Evolutionary conservation across 345 rosid genomes (phyloP).

Genomic region (Litchi chinensis): DNA sequence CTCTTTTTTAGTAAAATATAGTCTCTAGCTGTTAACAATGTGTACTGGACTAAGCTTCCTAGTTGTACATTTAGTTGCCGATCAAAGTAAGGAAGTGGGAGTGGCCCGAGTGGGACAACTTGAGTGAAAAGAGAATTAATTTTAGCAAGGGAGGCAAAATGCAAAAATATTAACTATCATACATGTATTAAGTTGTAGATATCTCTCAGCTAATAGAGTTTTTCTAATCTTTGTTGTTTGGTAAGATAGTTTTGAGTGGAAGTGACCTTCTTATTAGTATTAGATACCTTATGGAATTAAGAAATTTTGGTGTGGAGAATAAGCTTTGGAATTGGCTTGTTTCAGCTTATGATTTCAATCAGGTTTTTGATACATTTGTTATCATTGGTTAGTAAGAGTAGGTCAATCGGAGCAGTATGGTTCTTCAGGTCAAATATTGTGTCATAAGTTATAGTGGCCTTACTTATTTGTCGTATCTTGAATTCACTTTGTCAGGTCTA

Average conservation of each 20-base stretch:
- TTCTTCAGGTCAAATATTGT: background rate
- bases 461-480: constrained; percentile 16
- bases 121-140: background rate
- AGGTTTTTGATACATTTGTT: background rate
- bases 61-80: background rate
- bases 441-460: background rate
- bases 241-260: background rate
- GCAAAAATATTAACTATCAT: background rate
- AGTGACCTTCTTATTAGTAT: background rate
- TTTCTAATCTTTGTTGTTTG: background rate
- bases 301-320: background rate
- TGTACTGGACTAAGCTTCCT: background rate
- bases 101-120: background rate
- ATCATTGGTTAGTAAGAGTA: background rate
- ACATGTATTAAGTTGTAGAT: background rate
- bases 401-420: background rate
- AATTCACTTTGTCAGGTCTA: background rate
- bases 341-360: background rate
- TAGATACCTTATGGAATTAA: background rate
- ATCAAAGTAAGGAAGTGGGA: too few species aligned
- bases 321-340: background rate
- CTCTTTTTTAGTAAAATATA: background rate
- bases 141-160: background rate
- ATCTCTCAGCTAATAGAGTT: too few species aligned
- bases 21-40: background rate